Evolutionary conservation across 1,139 yeast genomes (phyloP), one percentile per base, ranked within the genome.

Genomic region (Suhomyces anneliseae): DNA sequence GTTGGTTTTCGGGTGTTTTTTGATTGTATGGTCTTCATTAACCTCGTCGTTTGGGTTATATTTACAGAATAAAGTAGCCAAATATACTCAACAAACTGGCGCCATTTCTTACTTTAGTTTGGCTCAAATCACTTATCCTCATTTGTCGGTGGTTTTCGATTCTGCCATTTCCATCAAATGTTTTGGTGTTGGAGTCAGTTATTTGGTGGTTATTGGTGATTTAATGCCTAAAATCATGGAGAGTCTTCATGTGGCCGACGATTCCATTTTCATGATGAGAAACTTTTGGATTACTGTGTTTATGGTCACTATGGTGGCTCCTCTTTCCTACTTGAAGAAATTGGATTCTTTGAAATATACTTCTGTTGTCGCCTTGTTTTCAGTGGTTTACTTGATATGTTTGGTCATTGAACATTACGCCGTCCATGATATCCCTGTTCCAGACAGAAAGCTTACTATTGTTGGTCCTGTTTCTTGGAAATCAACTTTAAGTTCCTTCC

Each of bases 181-280:
- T 59, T 92, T 88, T 69, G 99, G 99, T 11, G 97, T 90, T 6
- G 93, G 95, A 2, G 82, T 93, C 11, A 85, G 95, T 46, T 93
- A 95, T 59, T 69, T 93, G 53, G 95, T 93, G 38, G 82, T 93
- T 49, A 83, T 90, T 49, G 98, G 97, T 8, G 97, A 92, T 61
- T 74, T 93, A 52, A 85, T 92, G 82, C 98, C 98, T 7, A 84
- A 83, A 55, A 82, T 86, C 42, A 65, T 79, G 59, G 78, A 74
- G 46, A 74, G 80, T 15, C 59, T 83, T 34, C 69, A 34, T 34
- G 56, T 60, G 7, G 47, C 46, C 7, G 54, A 46, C 1, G 62
- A 66, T 46, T 54, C 59, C 6, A 48, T 65, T 39, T 52, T 77
- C 10, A 50, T 70, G 48, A 72, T 74, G 42, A 70, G 93, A 52